Evolutionary conservation across 2,329 filamentous ascomycete species (phyloP), one percentile per base, ranked within the genome.

Genomic region (Kalaharituber pfeilii): DNA sequence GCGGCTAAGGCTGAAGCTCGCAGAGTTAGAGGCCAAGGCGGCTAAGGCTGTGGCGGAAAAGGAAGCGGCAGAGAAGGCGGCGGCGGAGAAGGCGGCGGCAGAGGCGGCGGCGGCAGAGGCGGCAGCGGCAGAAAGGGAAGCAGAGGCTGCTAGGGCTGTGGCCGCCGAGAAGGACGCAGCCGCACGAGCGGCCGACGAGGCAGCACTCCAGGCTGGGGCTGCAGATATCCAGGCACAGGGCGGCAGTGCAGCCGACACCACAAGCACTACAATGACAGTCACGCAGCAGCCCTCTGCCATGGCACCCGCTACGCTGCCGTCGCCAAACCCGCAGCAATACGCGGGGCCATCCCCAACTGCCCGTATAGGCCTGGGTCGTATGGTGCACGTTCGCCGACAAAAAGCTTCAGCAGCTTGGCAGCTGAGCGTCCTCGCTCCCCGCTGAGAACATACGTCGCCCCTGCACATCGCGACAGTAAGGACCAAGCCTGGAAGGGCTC

Each of bases 1-100:
- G 64, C 77, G 84, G 24, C 79, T 88, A 57, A 76, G 79, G 49
- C 75, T 81, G 65, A 86, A 85, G 67, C 69, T 88, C 49, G 82
- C 82, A 62, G 78, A 79, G 7, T 69, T 88, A 2, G 78, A 81
- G 60, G 73, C 74, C 56, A 77, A 76, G 64, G 75, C 73, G 51
- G 68, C 71, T 3, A 79, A 77, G 64, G 78, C 77, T 62, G 72
- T 65, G 25, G 66, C 69, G 5, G 71, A 72, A 27, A 75, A 78
- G 36, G 70, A 71, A 7, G 68, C 69, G 51, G 67, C 51, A 39
- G 59, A 58, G 50, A 70, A 71, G 8, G 68, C 68, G 50, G 67
- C 58, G 50, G 60, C 61, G 52, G 60, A 58, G 28, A 56, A 53
- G 22, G 59, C 60, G 27, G 55, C 57, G 9, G 59, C 60, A 47